Conservation (phyloP, 345 rosid species). For the Schrenkiella parvula region DNA sequence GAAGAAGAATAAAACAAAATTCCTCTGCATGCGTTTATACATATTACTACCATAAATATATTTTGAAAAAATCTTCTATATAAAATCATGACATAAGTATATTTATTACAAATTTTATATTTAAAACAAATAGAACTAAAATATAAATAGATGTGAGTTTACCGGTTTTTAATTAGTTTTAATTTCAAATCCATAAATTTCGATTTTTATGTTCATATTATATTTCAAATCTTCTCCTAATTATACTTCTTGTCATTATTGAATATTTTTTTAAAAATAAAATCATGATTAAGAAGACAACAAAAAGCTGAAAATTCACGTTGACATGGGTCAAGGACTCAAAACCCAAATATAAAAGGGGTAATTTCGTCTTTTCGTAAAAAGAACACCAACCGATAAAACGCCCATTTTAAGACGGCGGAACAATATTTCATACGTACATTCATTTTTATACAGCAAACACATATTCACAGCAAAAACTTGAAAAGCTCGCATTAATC, state of each 20-base stretch:
- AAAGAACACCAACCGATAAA: conserved; percentile 31
- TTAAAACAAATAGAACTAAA: neutral
- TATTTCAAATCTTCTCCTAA: neutral
- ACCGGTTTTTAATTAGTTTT: neutral
- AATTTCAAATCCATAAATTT: neutral
- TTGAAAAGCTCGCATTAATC: neutral
- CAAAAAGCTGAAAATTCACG: conserved; percentile 25
- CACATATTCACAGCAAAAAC: neutral
- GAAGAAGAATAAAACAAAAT: no score
- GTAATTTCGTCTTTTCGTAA: neutral
- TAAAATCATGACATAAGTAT: no score
- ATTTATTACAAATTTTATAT: neutral
- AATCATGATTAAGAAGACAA: conserved; percentile 14
- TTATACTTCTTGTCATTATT: neutral
- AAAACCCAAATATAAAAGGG: neutral
- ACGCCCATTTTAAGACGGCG: conserved; percentile 23
- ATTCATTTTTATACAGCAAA: neutral
- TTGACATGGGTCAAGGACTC: neutral
- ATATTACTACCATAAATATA: no score
- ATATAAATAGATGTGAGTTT: neutral
- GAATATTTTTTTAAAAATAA: neutral
- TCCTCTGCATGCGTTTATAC: no score
- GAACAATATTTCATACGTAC: conserved; percentile 14
- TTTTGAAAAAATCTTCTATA: no score
- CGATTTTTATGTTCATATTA: neutral